These are phyloP conservation scores for Nitzschia sp. DNA, from an alignment of 108 stramenopile genomes.

Conservation along the genomic window DNA sequence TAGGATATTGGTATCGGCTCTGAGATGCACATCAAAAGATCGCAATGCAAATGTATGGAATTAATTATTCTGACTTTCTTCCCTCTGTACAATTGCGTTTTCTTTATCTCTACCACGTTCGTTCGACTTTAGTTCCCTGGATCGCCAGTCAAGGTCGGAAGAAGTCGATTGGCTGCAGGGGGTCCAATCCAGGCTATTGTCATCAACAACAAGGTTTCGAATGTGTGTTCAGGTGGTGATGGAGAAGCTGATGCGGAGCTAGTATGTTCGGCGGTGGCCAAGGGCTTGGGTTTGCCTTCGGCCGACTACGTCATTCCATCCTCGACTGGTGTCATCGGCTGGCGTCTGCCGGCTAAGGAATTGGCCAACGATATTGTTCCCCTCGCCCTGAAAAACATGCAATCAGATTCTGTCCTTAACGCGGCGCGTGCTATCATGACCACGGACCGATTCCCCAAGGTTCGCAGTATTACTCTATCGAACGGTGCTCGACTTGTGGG, in stretches of 20 bases:
- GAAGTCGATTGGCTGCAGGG: constrained; percentile 69
- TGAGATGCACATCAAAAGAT: background rate
- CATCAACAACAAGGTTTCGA: constrained; percentile 96
- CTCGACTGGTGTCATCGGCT: constrained; percentile 97
- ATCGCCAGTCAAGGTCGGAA: constrained; percentile 89
- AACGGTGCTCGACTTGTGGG: constrained; percentile 81
- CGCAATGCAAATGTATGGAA: no score
- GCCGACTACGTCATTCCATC: constrained; percentile 85
- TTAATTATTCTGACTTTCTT: constrained; percentile 2
- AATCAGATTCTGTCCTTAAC: constrained; percentile 75
- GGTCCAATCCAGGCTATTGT: constrained; percentile 89
- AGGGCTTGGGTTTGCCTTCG: constrained; percentile 64
- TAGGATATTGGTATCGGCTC: background rate
- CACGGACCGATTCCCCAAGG: constrained; percentile 85
- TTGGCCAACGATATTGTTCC: constrained; percentile 82
- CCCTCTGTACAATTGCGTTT: background rate
- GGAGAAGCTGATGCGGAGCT: constrained; percentile 85
- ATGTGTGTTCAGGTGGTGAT: constrained; percentile 92
- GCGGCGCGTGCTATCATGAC: constrained; percentile 90
- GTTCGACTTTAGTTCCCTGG: constrained; percentile 86
- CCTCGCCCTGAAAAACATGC: constrained; percentile 64
- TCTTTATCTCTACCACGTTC: background rate
- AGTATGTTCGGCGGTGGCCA: constrained; percentile 86
- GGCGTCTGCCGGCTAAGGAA: constrained; percentile 92
- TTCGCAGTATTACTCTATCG: constrained; percentile 76